Percentiles rank a stretch among this genome's conserved stretches.
Conservation (phyloP, 495 filamentous ascomycete genomes). For the Daldinia vernicosa region DNA sequence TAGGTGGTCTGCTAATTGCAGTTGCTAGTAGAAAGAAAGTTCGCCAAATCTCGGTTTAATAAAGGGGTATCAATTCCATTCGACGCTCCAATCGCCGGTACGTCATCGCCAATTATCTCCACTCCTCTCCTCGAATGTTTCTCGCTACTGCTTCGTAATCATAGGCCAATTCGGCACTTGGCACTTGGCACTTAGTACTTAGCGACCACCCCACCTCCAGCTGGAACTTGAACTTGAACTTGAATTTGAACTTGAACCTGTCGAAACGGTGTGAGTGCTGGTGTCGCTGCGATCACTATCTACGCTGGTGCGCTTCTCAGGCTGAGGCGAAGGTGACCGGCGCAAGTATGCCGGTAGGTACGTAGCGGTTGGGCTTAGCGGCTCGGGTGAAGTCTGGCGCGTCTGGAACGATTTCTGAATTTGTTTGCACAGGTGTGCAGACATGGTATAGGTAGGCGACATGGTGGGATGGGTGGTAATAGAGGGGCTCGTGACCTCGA, state of each 20-base stretch:
- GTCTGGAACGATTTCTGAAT: conserved; percentile 60
- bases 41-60: conserved; percentile 34
- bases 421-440: conserved; percentile 61
- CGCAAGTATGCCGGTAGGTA: conserved; percentile 45
- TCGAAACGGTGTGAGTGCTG: conserved; percentile 16
- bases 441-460: conserved; percentile 64
- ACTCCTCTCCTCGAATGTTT: background rate
- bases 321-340: conserved; percentile 49
- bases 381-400: conserved; percentile 49
- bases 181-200: background rate
- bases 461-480: conserved; percentile 41
- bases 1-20: conserved; percentile 17
- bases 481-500: conserved; percentile 22
- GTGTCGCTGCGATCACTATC: conserved; percentile 53
- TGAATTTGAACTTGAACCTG: conserved; percentile 25
- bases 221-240: conserved; percentile 32
- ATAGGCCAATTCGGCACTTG: background rate
- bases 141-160: background rate
- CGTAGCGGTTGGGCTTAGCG: conserved; percentile 31
- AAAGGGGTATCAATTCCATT: conserved; percentile 42
- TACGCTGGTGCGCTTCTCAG: conserved; percentile 52
- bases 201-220: conserved; percentile 43
- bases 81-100: conserved; percentile 28
- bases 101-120: conserved; percentile 18
- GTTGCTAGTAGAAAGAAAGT: conserved; percentile 11